Evolutionary conservation across 2,329 filamentous ascomycete species (phyloP), one percentile per base, ranked within the genome.

Genomic region (Metarhizium album): DNA sequence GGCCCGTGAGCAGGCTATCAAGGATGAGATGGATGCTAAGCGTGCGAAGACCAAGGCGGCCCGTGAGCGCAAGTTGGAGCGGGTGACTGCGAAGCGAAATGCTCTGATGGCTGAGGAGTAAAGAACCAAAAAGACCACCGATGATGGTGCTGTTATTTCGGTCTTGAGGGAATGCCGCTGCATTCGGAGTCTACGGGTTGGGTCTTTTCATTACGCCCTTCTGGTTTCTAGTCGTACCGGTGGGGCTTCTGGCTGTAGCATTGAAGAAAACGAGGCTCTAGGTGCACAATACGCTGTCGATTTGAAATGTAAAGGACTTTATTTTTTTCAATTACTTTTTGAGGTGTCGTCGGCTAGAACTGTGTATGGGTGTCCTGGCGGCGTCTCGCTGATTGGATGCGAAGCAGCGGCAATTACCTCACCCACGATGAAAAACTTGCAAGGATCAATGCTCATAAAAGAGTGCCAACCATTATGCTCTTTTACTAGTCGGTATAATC

Each of bases 1-100:
- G 82, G 82, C 83, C 62, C 93, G 93, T 75, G 93, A 97, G 86
- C 84, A 84, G 77, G 76, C 84, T 69, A 83, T 98, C 75, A 91
- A 95, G 86, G 90, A 97, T 73, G 90, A 97, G 82, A 98, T 98
- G 93, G 93, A 97, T 73, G 89, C 87, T 81, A 97, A 95, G 86
- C 90, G 93, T 79, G 89, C 90, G 74, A 96, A 95, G 90, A 97
- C 90, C 84, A 97, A 96, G 90, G 93, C 93, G 71, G 93, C 93
- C 67, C 90, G 93, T 78, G 93, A 97, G 86, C 86, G 93, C 81
- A 93, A 93, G 85, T 76, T 84, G 76, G 89, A 95, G 82, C 87
- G 94, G 76, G 82, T 86, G 72, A 74, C 79, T 71, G 84, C 86
- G 74, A 98, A 98, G 91, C 84, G 90, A 74, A 85, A 82, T 70